A percentile compares a stretch with the other conserved stretches of the same genome.
These are phyloP conservation scores for Cyclotella atomus DNA, from an alignment of 108 stramenopile genomes.

Conservation along the genomic window DNA sequence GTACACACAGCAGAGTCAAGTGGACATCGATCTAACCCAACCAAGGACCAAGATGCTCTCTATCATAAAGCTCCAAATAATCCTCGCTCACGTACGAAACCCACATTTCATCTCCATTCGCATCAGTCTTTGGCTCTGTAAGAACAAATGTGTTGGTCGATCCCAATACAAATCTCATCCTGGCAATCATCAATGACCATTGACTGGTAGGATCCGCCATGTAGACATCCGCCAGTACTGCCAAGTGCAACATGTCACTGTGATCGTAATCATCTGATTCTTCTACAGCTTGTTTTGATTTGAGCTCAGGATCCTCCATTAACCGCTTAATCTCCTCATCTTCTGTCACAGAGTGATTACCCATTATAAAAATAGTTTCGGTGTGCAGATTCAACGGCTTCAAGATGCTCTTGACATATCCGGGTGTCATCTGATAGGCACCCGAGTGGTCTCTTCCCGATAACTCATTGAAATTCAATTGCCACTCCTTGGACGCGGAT, in stretches of 20 bases:
- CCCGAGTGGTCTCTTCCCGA: not conserved
- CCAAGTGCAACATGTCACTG: not conserved
- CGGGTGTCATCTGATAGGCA: not conserved
- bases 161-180: constrained; percentile 3
- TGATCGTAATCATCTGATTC: constrained; percentile 1
- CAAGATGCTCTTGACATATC: not conserved
- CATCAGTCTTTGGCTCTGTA: not conserved
- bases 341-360: not conserved
- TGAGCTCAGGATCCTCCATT: not conserved
- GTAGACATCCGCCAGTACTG: not conserved
- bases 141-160: constrained; percentile 2
- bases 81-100: too few species aligned
- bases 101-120: not conserved
- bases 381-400: not conserved
- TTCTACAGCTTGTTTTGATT: not conserved
- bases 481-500: not conserved
- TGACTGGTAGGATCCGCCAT: constrained; percentile 4
- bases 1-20: too few species aligned
- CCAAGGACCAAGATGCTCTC: constrained; percentile 5
- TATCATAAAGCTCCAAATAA: constrained; percentile 16
- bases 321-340: not conserved
- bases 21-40: too few species aligned
- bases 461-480: not conserved
- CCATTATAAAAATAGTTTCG: not conserved
- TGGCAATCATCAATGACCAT: constrained; percentile 1